These are phyloP conservation scores for Conoideocrella luteorostrata DNA, from an alignment of 2,329 filamentous ascomycete genomes.

Conservation along the genomic window DNA sequence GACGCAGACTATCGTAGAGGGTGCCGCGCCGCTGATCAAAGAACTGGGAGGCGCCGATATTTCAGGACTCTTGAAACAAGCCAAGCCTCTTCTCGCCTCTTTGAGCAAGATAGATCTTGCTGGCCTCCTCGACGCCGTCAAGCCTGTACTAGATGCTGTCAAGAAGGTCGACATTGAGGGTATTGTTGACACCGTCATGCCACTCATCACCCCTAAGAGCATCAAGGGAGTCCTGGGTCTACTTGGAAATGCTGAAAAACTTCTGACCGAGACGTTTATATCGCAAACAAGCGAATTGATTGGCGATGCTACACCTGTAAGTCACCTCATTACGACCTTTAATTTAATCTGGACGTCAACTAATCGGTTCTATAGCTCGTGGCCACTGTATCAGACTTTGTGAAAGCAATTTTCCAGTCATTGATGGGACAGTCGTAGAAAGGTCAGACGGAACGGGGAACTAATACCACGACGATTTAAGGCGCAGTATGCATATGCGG, in stretches of 20 bases:
- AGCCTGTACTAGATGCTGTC: conserved; percentile 30
- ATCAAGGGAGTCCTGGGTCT: conserved; percentile 30
- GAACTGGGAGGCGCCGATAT: conserved; percentile 31
- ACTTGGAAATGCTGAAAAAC: conserved; percentile 30
- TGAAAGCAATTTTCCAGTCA: conserved; percentile 25
- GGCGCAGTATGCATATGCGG: neutral
- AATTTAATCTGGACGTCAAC: conserved; percentile 1
- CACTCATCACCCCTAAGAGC: conserved; percentile 33
- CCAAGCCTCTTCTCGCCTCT: conserved; percentile 29
- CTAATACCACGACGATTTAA: too few relatives aligned
- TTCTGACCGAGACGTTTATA: conserved; percentile 33
- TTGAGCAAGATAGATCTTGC: conserved; percentile 27
- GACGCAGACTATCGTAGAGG: conserved; percentile 31
- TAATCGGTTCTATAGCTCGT: conserved; percentile 18
- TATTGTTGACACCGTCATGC: conserved; percentile 28
- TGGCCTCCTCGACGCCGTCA: conserved; percentile 26
- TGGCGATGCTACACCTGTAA: conserved; percentile 35
- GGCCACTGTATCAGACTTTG: conserved; percentile 25
- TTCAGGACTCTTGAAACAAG: conserved; percentile 26
- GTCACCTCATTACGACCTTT: conserved; percentile 6
- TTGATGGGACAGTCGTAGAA: conserved; percentile 14
- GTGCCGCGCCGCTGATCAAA: conserved; percentile 29
- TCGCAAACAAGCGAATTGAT: conserved; percentile 36
- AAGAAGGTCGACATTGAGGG: conserved; percentile 31
- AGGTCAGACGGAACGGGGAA: neutral